Base-by-base conservation (phyloP, 2,329 filamentous ascomycete species). In the Lecanicillium sp. region DNA sequence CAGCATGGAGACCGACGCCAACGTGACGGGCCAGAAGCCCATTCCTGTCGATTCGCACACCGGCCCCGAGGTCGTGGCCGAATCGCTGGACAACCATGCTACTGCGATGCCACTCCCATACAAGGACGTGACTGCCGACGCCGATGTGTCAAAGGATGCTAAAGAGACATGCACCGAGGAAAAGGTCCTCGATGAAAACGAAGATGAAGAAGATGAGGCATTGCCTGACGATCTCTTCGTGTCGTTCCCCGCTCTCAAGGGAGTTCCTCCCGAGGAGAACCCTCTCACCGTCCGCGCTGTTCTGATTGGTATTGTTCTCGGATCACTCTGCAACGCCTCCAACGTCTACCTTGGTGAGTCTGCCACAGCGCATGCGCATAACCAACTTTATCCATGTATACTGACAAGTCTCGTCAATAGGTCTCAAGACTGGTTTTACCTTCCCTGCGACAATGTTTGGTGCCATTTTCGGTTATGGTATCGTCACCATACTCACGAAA, bases 321-420 rank as follows among this genome's bases (percentile, higher is more conserved):
- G 79, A 39, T 77, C 73, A 14, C 67, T 83, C 8, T 77, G 82
- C 54, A 81, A 80, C 55, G 77, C 78, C 9, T 81, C 77, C 50
- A 83, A 83, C 58, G 68, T 83, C 35, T 83, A 83, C 55, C 70
- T 83, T 21, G 78, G 78, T 69, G n/a, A n/a, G n/a, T n/a, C n/a
- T n/a, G n/a, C n/a, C n/a, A n/a, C n/a, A n/a, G n/a, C n/a, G n/a
- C n/a, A 64, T 43, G 61, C 50, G 7, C 19, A 14, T 6, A 5
- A 23, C 20, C 14, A 38, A 5, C 21, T 19, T 12, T 5, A 46
- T 45, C 17, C 14, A 7, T 39, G n/a, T 20, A 48, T n/a, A 14
- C 27, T 7, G 4, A 2, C 11, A 4, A 2, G n/a, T 23, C 7
- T 32, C n/a, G 19, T 3, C 15, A 20, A 51, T 33, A 71, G 70